phyloP scores from a whole-genome alignment of 2,329 filamentous ascomycete species.

The Cadophora sp. region DNA sequence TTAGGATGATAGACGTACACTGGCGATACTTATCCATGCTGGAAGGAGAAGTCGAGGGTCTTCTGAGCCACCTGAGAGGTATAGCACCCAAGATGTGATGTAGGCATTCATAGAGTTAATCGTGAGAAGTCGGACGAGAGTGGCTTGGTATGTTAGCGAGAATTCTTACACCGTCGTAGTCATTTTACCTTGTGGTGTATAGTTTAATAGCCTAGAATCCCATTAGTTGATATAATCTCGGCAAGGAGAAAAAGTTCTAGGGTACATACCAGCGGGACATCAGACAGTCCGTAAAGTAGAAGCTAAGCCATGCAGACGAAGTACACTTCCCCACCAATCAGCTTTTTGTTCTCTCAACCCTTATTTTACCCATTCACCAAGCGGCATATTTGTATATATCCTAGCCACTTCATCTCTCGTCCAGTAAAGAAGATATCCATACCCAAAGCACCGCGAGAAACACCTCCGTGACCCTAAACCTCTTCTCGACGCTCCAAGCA shows the following conservation, averaged over 20 bases:
- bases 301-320: slow-evolving; percentile 64
- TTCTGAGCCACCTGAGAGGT: slow-evolving; percentile 71
- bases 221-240: background rate
- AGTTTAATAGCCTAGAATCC: slow-evolving; percentile 74
- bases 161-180: background rate
- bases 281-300: slow-evolving; percentile 84
- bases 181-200: slow-evolving; percentile 67
- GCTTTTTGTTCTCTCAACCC: slow-evolving; percentile 19
- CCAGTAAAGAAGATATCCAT: slow-evolving; percentile 43
- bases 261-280: slow-evolving; percentile 77
- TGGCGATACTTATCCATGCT: slow-evolving; percentile 80
- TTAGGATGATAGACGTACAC: slow-evolving; percentile 54
- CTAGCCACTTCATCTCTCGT: background rate
- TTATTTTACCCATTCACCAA: background rate
- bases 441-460: slow-evolving; percentile 78
- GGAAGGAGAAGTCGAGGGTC: slow-evolving; percentile 75
- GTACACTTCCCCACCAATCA: slow-evolving; percentile 65
- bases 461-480: slow-evolving; percentile 70
- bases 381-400: background rate
- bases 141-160: slow-evolving; percentile 55
- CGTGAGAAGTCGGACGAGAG: slow-evolving; percentile 78
- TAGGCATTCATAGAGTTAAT: slow-evolving; percentile 79
- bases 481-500: slow-evolving; percentile 54
- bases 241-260: background rate
- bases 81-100: slow-evolving; percentile 74